phyloP scores from a whole-genome alignment of 257 asterid genomes.

The Solanum commersonii region DNA sequence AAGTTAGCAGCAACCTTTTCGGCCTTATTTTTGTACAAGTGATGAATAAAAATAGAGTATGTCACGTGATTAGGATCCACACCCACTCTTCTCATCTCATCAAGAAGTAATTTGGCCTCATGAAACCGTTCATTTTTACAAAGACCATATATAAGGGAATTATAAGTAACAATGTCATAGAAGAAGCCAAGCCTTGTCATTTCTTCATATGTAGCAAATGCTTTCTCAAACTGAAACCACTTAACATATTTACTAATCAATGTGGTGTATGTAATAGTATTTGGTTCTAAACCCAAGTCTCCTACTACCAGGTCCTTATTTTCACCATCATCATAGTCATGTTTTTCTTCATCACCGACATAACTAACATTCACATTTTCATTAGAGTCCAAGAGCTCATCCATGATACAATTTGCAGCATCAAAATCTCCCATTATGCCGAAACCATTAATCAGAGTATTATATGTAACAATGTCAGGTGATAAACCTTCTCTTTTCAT shows the following conservation, averaged over 20 bases:
- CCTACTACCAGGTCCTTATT: slow-evolving; percentile 6
- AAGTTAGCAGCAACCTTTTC: slow-evolving; percentile 49
- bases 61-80: slow-evolving; percentile 75
- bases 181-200: slow-evolving; percentile 49
- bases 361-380: neutral
- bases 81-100: slow-evolving; percentile 46
- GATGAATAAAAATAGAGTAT: slow-evolving; percentile 51
- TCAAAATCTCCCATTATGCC: slow-evolving; percentile 65
- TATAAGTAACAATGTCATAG: slow-evolving; percentile 66
- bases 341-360: neutral
- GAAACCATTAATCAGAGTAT: slow-evolving; percentile 63
- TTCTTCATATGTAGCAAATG: slow-evolving; percentile 38
- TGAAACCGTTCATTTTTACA: slow-evolving; percentile 45
- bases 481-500: slow-evolving; percentile 45
- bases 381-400: slow-evolving; percentile 27
- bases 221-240: slow-evolving; percentile 37
- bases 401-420: slow-evolving; percentile 52
- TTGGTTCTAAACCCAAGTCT: slow-evolving; percentile 20
- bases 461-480: slow-evolving; percentile 63
- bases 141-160: slow-evolving; percentile 48
- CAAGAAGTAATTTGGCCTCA: slow-evolving; percentile 50
- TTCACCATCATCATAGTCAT: slow-evolving; percentile 6
- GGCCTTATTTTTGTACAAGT: slow-evolving; percentile 37
- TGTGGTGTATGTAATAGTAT: slow-evolving; percentile 44
- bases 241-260: slow-evolving; percentile 38